A percentile compares a stretch with the other conserved stretches of the same genome.
Conservation (phyloP, 352 stramenopile species). For the Peronosclerospora sorghi region DNA sequence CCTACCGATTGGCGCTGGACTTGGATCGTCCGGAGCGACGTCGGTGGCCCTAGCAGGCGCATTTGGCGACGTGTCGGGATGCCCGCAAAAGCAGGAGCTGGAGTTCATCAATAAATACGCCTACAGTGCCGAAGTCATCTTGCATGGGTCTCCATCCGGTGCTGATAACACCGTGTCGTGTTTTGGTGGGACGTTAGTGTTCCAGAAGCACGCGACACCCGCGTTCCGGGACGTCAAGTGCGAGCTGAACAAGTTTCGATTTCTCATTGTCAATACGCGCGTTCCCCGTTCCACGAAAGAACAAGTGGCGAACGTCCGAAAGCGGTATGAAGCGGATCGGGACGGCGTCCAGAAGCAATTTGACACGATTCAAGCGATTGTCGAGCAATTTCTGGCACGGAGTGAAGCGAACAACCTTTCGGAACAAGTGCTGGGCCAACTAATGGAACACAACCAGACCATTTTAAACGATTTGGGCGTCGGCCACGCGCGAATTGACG, state of each 20-base stretch:
- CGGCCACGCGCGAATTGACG: constrained; percentile 72
- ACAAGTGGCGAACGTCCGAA: constrained; percentile 69
- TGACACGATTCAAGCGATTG: constrained; percentile 69
- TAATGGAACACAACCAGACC: constrained; percentile 69
- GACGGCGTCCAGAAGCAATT: constrained; percentile 44
- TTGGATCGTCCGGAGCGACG: constrained; percentile 88
- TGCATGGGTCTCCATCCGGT: constrained; percentile 86
- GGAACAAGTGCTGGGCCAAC: constrained; percentile 27
- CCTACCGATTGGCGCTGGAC: constrained; percentile 75
- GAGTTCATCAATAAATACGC: constrained; percentile 79
- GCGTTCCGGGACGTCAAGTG: constrained; percentile 34
- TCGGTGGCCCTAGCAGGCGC: constrained; percentile 74
- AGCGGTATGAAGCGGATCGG: constrained; percentile 43
- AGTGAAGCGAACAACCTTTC: constrained; percentile 27
- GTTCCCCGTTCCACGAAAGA: constrained; percentile 83
- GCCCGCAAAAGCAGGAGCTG: constrained; percentile 15
- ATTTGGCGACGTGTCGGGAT: constrained; percentile 29
- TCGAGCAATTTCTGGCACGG: constrained; percentile 34
- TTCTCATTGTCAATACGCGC: constrained; percentile 87
- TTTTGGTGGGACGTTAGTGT: constrained; percentile 78
- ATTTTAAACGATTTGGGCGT: constrained; percentile 75
- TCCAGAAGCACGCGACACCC: constrained; percentile 41
- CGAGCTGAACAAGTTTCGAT: constrained; percentile 59
- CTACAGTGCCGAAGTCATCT: constrained; percentile 80
- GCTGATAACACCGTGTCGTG: constrained; percentile 88